Conservation (phyloP, 129 eudicot genomes). For the Daucus carota region DNA sequence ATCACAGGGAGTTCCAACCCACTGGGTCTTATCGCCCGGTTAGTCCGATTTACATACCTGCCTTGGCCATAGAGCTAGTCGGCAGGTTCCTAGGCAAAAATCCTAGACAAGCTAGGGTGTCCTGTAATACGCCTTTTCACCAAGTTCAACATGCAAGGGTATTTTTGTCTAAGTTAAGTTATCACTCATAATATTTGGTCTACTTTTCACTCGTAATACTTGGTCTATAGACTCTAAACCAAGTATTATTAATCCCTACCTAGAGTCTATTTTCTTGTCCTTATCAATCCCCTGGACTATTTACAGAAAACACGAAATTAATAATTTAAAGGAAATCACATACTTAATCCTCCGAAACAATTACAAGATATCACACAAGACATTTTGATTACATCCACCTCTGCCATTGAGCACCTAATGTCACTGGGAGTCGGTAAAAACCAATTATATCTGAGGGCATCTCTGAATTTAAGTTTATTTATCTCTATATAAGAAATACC, state of each 20-base stretch:
- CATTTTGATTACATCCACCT: neutral
- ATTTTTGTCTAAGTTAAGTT: neutral
- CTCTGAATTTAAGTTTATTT: neutral
- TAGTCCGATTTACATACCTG: no score
- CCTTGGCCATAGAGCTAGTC: no score
- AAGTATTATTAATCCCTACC: neutral
- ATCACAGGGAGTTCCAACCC: no score
- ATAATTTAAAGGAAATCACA: neutral
- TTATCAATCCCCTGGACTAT: neutral
- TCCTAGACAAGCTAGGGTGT: no score
- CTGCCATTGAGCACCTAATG: neutral
- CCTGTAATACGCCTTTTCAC: no score
- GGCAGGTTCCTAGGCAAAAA: no score
- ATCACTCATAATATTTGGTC: neutral
- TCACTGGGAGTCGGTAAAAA: neutral
- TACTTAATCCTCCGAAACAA: neutral
- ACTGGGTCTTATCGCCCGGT: no score
- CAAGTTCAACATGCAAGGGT: neutral
- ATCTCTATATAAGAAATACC: neutral
- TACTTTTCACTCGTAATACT: neutral
- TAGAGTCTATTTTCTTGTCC: neutral
- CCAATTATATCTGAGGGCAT: neutral
- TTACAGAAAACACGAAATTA: no score
- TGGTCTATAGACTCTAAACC: neutral
- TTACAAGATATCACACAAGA: neutral